A percentile compares a stretch with the other conserved stretches of the same genome.
Evolutionary conservation across 2,329 filamentous ascomycete genomes (phyloP).

Genomic region (Microdochium trichocladiopsis): DNA sequence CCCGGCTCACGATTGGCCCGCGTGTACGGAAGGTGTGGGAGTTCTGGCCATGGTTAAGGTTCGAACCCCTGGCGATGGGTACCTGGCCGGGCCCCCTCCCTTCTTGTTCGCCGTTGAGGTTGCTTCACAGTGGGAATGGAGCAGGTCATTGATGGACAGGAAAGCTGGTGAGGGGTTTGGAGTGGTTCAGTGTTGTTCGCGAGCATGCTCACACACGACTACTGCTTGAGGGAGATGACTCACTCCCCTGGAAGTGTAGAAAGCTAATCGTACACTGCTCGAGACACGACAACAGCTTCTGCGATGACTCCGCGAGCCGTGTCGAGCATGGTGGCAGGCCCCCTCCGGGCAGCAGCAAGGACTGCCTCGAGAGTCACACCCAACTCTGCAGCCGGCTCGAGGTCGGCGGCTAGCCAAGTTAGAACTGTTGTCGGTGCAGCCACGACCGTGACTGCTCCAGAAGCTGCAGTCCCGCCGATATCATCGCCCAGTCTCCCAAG

Average conservation of each 20-base stretch:
- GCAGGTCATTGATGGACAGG: not conserved
- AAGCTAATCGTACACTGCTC: not conserved
- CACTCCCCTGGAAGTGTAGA: not conserved
- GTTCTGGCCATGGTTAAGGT: not conserved
- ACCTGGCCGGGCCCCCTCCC: not conserved
- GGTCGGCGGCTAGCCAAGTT: not conserved
- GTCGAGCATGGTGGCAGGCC: not conserved
- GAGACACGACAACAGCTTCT: not conserved
- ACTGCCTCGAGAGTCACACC: not conserved
- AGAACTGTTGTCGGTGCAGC: not conserved
- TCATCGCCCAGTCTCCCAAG: not conserved
- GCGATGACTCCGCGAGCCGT: not conserved
- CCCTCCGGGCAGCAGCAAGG: not conserved
- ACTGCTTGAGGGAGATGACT: not conserved
- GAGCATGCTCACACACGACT: not conserved
- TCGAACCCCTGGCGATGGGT: not conserved
- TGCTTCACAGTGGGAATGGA: not conserved
- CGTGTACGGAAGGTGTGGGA: not conserved
- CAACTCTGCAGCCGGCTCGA: not conserved
- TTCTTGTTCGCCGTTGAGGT: not conserved
- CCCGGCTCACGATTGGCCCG: not conserved
- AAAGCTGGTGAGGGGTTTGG: not conserved
- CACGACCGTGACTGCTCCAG: not conserved
- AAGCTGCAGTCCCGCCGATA: not conserved
- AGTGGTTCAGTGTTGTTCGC: not conserved